Conservation (phyloP, 495 filamentous ascomycete species). For the Hypoxylon rickii region DNA sequence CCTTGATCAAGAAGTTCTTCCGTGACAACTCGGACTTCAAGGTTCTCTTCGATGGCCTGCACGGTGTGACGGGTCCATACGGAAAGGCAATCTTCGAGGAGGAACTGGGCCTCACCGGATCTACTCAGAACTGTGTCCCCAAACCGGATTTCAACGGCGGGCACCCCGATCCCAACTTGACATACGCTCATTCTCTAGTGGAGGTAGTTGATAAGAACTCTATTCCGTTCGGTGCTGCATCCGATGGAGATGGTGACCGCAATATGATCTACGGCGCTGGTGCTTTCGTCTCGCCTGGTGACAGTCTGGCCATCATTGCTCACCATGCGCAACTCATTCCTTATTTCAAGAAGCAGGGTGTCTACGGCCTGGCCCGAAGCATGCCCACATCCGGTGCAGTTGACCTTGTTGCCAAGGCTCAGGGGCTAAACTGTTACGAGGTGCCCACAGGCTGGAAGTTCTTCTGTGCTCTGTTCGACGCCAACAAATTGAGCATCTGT, state of each 20-base stretch:
- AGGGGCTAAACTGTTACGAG: slow-evolving; percentile 91
- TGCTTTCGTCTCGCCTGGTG: slow-evolving; percentile 93
- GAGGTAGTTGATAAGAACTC: slow-evolving; percentile 88
- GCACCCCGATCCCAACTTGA: slow-evolving; percentile 96
- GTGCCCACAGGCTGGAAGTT: slow-evolving; percentile 99
- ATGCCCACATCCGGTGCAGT: slow-evolving; percentile 98
- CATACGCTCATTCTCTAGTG: slow-evolving; percentile 95
- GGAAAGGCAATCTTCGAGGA: slow-evolving; percentile 92
- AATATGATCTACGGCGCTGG: slow-evolving; percentile 99
- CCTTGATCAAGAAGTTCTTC: slow-evolving; percentile 92
- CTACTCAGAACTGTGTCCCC: slow-evolving; percentile 91
- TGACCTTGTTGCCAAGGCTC: slow-evolving; percentile 91
- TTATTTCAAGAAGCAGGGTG: slow-evolving; percentile 96
- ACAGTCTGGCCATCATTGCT: slow-evolving; percentile 95
- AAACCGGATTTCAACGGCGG: slow-evolving; percentile 94
- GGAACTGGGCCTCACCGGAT: slow-evolving; percentile 81
- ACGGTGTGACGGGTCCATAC: slow-evolving; percentile 94
- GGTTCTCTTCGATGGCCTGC: slow-evolving; percentile 91
- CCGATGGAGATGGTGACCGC: slow-evolving; percentile 95
- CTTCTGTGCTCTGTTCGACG: slow-evolving; percentile 98
- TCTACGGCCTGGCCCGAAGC: slow-evolving; percentile 90
- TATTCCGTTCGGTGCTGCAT: slow-evolving; percentile 95
- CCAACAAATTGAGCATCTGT: slow-evolving; percentile 97
- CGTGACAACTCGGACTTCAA: slow-evolving; percentile 86
- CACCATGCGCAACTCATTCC: slow-evolving; percentile 94